These are phyloP conservation scores for Citrus glauca DNA, from an alignment of 345 rosid genomes.

Conservation along the genomic window DNA sequence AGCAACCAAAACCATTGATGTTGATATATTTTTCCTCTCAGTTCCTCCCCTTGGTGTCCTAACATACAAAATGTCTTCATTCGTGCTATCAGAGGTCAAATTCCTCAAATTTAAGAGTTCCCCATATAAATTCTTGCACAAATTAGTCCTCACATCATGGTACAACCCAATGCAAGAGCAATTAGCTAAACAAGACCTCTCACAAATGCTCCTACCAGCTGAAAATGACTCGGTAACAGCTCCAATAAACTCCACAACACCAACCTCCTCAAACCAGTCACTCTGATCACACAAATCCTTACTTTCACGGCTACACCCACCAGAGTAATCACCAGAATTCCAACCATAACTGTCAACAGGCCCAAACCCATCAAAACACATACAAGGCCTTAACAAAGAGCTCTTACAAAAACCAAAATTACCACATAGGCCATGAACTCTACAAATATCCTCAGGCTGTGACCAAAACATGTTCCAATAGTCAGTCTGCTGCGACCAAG, in stretches of 20 bases:
- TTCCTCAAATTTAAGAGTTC: conserved; percentile 55
- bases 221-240: conserved; percentile 21
- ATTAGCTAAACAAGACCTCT: conserved; percentile 46
- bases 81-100: conserved; percentile 28
- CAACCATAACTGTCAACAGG: conserved; percentile 37
- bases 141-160: conserved; percentile 37
- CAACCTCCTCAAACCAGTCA: conserved; percentile 41
- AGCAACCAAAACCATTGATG: conserved; percentile 37
- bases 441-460: conserved; percentile 40
- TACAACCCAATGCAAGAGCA: conserved; percentile 69
- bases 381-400: conserved; percentile 28
- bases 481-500: conserved; percentile 40
- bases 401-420: conserved; percentile 33
- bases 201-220: conserved; percentile 45
- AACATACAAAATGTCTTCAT: conserved; percentile 37
- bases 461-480: conserved; percentile 57
- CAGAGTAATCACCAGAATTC: conserved; percentile 42
- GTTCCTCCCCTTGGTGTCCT: conserved; percentile 42
- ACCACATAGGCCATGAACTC: conserved; percentile 48
- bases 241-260: conserved; percentile 42
- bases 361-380: conserved; percentile 41
- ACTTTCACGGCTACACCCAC: conserved; percentile 43
- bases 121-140: conserved; percentile 53
- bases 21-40: conserved; percentile 34
- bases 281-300: conserved; percentile 23